These are phyloP conservation scores for Cunninghamia lanceolata DNA, from an alignment of 75 land plant species.

Conservation along the genomic window DNA sequence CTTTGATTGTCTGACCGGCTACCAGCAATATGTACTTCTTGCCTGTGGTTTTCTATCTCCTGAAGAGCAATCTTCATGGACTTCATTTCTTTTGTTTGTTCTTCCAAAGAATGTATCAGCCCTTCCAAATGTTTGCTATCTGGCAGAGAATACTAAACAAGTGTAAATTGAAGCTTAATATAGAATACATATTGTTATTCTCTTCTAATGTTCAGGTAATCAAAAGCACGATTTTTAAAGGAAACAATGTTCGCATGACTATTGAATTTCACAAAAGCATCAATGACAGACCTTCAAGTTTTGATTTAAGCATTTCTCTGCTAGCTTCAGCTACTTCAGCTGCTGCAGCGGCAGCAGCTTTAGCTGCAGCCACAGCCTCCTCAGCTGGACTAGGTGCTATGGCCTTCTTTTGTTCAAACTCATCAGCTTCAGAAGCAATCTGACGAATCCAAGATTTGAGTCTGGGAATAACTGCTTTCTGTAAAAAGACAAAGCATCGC, in stretches of 20 bases:
- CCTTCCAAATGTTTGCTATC: constrained; percentile 53
- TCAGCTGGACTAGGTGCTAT: constrained; percentile 36
- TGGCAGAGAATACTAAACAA: constrained; percentile 14
- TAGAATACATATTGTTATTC: not conserved
- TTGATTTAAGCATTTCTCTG: constrained; percentile 49
- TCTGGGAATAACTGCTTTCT: constrained; percentile 37
- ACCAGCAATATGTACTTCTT: not conserved
- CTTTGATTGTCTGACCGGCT: not conserved
- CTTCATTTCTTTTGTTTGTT: constrained; percentile 62
- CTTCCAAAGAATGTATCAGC: constrained; percentile 32
- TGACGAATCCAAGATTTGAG: constrained; percentile 66
- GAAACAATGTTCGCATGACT: not conserved
- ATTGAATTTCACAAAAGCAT: not conserved
- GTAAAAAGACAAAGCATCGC: not conserved
- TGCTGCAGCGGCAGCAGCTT: constrained; percentile 74
- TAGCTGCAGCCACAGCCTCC: constrained; percentile 74
- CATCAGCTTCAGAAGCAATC: constrained; percentile 36
- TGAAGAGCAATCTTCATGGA: constrained; percentile 47
- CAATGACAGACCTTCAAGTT: constrained; percentile 50
- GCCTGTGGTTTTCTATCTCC: constrained; percentile 37
- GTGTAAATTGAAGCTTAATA: not conserved
- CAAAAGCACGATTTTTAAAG: not conserved
- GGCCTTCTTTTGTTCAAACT: constrained; percentile 20
- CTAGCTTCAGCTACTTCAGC: constrained; percentile 59
- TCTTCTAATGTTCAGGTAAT: not conserved